These are phyloP conservation scores for Wickerhamiella parazyma DNA, from an alignment of 805 yeast genomes.

Conservation along the genomic window DNA sequence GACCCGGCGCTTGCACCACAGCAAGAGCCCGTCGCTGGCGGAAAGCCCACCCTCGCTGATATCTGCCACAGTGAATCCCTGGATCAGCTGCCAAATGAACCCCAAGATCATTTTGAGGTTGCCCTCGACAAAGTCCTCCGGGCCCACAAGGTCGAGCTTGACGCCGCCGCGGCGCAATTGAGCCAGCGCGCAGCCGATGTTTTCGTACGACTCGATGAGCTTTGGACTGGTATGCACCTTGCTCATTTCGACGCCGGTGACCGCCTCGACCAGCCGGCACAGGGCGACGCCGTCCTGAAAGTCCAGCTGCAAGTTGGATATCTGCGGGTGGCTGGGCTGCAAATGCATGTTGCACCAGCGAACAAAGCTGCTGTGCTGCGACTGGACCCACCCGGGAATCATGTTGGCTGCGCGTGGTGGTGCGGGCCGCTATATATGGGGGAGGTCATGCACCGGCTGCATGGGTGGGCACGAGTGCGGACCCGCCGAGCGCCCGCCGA, in stretches of 20 bases:
- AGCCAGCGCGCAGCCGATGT: constrained; percentile 27
- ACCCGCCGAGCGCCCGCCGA: no score
- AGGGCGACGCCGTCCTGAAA: constrained; percentile 26
- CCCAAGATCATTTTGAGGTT: constrained; percentile 86
- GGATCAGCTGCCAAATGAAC: constrained; percentile 54
- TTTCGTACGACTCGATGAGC: constrained; percentile 29
- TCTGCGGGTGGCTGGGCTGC: constrained; percentile 17
- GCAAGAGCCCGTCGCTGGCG: constrained; percentile 32
- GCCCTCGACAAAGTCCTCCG: constrained; percentile 90
- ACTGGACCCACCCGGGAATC: constrained; percentile 29
- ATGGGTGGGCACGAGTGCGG: no score
- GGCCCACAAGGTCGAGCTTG: constrained; percentile 28
- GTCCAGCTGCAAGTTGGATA: constrained; percentile 22
- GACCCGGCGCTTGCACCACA: constrained; percentile 42
- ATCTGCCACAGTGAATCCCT: constrained; percentile 28
- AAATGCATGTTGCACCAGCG: constrained; percentile 29
- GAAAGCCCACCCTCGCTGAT: constrained; percentile 29
- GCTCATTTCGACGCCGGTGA: constrained; percentile 27
- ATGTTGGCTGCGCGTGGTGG: background rate
- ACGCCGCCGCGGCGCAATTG: constrained; percentile 27
- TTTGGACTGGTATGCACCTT: constrained; percentile 22
- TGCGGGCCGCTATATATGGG: background rate
- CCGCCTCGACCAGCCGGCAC: constrained; percentile 27
- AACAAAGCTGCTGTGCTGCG: constrained; percentile 29
- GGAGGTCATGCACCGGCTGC: background rate